Evolutionary conservation across 2,329 filamentous ascomycete genomes (phyloP), one percentile per base, ranked within the genome.

Genomic region (Knufia fluminis): DNA sequence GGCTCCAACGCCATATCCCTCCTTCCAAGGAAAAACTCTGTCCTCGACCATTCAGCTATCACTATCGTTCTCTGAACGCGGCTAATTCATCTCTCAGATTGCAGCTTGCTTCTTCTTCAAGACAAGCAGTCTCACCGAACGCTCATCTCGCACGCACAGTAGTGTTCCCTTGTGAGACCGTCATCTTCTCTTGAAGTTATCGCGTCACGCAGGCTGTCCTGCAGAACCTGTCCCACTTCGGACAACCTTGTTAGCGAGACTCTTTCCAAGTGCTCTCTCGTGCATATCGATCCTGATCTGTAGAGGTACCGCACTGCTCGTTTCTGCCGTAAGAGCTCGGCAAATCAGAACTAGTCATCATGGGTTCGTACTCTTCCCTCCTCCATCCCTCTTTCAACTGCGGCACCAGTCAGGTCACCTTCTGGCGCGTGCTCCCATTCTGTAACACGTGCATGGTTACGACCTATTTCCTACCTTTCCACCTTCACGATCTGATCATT

Each of bases 271-370:
- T 59, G 53, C 54, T 56, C 57, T 55, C 51, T 58, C 54, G 57
- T 59, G 59, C 58, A 60, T 60, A 46, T 55, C 57, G 52, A 60
- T 57, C 54, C 58, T 56, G 55, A 59, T 59, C 53, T 55, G 57
- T 58, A 59, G 54, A 60, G 53, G 54, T 53, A 56, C 50, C 53
- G 50, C 54, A 56, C 57, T 57, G 51, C 40, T 48, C 45, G 23
- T 28, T 46, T 48, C 20, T 48, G 45, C 44, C 33, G 45, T 48
- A 48, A 48, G 33, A 48, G 45, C 45, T 48, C 45, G 45, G 33
- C 45, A 48, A 48, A 48, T 48, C 45, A 48, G 45, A 24, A 48
- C 45, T 48, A 48, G 45, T 48, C 54, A 60, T 55, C 56, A 64
- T 64, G 61, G 61, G 61, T 64, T 53, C 53, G 61, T 59, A 49